phyloP scores from a whole-genome alignment of 1,284 basidiomycete species.

The Inonotus obliquus region DNA sequence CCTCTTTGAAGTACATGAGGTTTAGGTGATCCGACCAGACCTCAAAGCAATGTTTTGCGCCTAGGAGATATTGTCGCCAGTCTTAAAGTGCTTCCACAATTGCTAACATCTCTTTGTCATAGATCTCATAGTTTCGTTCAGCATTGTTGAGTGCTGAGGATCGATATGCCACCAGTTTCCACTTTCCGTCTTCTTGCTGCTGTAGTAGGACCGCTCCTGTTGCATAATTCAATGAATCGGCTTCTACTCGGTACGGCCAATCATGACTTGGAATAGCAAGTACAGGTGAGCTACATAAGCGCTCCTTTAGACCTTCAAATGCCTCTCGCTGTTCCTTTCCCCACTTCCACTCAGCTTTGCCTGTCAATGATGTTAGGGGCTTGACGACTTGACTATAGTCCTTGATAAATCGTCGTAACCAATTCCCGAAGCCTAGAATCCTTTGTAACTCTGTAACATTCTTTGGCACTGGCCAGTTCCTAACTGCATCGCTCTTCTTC shows the following conservation, averaged over 20 bases:
- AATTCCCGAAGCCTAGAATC: not conserved
- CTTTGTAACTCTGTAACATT: not conserved
- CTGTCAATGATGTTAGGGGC: not conserved
- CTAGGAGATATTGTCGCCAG: slow-evolving; percentile 30
- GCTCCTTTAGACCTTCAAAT: not conserved
- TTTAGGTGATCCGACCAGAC: slow-evolving; percentile 32
- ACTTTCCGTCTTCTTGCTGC: slow-evolving; percentile 17
- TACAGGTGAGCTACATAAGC: not conserved
- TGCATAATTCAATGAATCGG: slow-evolving; percentile 5
- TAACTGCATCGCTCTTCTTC: not conserved
- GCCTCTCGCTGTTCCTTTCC: not conserved
- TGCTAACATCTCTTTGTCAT: slow-evolving; percentile 43
- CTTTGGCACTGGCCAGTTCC: not conserved
- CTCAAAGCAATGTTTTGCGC: slow-evolving; percentile 18
- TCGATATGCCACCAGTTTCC: slow-evolving; percentile 28
- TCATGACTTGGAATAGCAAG: not conserved
- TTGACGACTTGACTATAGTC: not conserved
- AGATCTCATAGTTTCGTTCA: slow-evolving; percentile 41
- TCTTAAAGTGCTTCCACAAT: slow-evolving; percentile 31
- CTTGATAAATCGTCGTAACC: not conserved
- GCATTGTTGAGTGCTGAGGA: slow-evolving; percentile 28
- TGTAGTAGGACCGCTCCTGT: slow-evolving; percentile 7
- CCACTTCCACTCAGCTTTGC: not conserved
- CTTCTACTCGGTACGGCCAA: not conserved
- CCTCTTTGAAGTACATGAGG: slow-evolving; percentile 26